phyloP scores from a whole-genome alignment of 352 stramenopile genomes.

The Phytophthora nicotianae region DNA sequence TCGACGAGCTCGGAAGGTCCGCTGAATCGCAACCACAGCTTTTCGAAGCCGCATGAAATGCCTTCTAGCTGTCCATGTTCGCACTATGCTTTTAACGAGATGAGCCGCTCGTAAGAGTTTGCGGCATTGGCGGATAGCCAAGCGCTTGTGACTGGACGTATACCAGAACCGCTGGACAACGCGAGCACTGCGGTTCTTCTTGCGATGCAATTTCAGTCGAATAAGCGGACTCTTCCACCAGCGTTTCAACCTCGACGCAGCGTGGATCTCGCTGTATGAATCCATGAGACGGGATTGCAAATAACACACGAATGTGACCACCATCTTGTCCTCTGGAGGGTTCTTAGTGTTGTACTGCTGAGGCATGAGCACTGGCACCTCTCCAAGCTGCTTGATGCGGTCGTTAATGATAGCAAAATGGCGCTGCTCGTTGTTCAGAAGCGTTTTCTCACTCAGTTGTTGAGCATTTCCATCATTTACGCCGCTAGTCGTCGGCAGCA shows the following conservation, averaged over 20 bases:
- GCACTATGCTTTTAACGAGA: conserved; percentile 50
- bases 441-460: conserved; percentile 26
- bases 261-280: conserved; percentile 93
- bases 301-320: conserved; percentile 95
- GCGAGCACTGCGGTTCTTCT: conserved; percentile 60
- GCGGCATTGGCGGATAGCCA: conserved; percentile 72
- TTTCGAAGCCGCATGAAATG: conserved; percentile 35
- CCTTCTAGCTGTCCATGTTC: conserved; percentile 31
- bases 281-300: conserved; percentile 94
- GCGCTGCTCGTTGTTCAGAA: conserved; percentile 72
- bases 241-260: conserved; percentile 85
- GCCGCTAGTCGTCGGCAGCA: conserved; percentile 55
- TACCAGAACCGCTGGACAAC: conserved; percentile 85
- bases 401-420: conserved; percentile 92
- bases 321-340: conserved; percentile 92
- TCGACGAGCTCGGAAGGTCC: conserved; percentile 33
- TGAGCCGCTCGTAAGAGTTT: conserved; percentile 65
- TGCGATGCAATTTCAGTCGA: conserved; percentile 55
- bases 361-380: conserved; percentile 91
- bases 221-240: conserved; percentile 74
- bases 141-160: conserved; percentile 72
- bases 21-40: conserved; percentile 44
- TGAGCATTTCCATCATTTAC: conserved; percentile 5
- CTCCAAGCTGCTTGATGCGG: conserved; percentile 90
- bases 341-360: conserved; percentile 89